Evolutionary conservation across 225 moss, liverwort and hornwort genomes (phyloP), one percentile per base, ranked within the genome.

Genomic region (Climacium dendroides): DNA sequence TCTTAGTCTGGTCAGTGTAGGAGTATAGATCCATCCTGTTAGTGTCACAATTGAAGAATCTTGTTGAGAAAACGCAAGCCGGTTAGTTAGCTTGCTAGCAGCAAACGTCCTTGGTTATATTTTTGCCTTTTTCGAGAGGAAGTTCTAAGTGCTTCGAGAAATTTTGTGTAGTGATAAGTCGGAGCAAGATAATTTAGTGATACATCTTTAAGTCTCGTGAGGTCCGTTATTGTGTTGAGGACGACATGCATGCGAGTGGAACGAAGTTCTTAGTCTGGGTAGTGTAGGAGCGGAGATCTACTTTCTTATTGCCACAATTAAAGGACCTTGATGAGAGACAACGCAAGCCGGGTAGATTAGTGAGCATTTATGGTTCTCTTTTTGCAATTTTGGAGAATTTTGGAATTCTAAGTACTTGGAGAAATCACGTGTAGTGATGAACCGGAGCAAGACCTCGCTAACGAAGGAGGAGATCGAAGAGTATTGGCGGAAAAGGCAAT

Each of bases 391-490:
- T 76, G 41, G 64, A 71, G 74, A 34, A 74, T 50, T 74, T 52
- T n/a, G 71, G 43, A 54, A 55, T 79, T 86, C 34, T 87, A 35
- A 66, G 39, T 47, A 64, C 19, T 55, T 64, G 67, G 80, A 61
- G 41, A 47, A 64, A 63, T 24, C 4, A 26, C 63, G 67, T 89
- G 90, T 65, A 93, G 93, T 72, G 82, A 8, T 85, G 85, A 83
- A 34, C 41, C 88, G 93, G 89, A 93, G 91, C n/a, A 91, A 90
- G 89, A 72, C 83, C 45, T 93, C 93, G 25, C 47, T 93, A 66
- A 91, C 93, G 29, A 93, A 93, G 80, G 93, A 91, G 39, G 91
- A 90, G 30, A 93, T 93, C 59, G 89, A 90, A 82, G 90, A 87
- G 59, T 93, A 63, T 37, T 78, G 91, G 91, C 89, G 89, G 83